These are phyloP conservation scores for Aspergillus nomiae DNA, from an alignment of 2,329 filamentous ascomycete genomes.

Conservation along the genomic window DNA sequence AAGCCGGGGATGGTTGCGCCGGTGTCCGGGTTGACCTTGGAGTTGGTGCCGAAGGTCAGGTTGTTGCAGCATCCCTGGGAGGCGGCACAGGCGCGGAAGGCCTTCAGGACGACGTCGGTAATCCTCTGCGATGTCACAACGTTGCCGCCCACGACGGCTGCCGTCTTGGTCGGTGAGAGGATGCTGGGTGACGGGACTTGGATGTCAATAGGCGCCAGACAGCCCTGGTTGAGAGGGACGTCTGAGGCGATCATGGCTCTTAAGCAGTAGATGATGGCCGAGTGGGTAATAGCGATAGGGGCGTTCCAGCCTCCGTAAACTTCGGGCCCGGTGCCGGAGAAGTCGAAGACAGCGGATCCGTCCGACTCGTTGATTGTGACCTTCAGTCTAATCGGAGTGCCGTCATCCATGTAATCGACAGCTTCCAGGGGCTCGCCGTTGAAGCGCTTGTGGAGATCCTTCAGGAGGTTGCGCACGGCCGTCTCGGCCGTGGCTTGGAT, in stretches of 20 bases:
- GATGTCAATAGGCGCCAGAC: slow-evolving; percentile 74
- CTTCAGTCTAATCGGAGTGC: slow-evolving; percentile 73
- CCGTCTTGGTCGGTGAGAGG: slow-evolving; percentile 72
- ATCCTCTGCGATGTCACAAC: slow-evolving; percentile 78
- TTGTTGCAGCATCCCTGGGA: slow-evolving; percentile 83
- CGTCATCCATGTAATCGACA: slow-evolving; percentile 85
- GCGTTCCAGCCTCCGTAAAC: slow-evolving; percentile 81
- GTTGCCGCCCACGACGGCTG: slow-evolving; percentile 82
- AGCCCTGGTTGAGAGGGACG: slow-evolving; percentile 86
- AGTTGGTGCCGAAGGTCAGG: slow-evolving; percentile 75
- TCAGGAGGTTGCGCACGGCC: slow-evolving; percentile 73
- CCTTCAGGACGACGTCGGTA: slow-evolving; percentile 79
- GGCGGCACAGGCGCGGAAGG: slow-evolving; percentile 77
- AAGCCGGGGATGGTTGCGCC: slow-evolving; percentile 69
- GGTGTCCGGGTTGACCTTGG: slow-evolving; percentile 63
- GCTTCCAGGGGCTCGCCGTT: slow-evolving; percentile 71
- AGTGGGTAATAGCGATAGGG: slow-evolving; percentile 78
- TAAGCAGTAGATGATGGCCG: slow-evolving; percentile 83
- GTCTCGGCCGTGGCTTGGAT: slow-evolving; percentile 81
- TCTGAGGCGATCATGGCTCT: slow-evolving; percentile 78
- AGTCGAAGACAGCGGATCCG: slow-evolving; percentile 77
- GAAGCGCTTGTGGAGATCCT: slow-evolving; percentile 69
- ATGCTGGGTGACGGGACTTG: slow-evolving; percentile 69
- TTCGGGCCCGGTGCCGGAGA: slow-evolving; percentile 75
- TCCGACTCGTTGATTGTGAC: slow-evolving; percentile 73